phyloP scores from a whole-genome alignment of 208 protist genomes.

The Tritrichomonas musculus region DNA sequence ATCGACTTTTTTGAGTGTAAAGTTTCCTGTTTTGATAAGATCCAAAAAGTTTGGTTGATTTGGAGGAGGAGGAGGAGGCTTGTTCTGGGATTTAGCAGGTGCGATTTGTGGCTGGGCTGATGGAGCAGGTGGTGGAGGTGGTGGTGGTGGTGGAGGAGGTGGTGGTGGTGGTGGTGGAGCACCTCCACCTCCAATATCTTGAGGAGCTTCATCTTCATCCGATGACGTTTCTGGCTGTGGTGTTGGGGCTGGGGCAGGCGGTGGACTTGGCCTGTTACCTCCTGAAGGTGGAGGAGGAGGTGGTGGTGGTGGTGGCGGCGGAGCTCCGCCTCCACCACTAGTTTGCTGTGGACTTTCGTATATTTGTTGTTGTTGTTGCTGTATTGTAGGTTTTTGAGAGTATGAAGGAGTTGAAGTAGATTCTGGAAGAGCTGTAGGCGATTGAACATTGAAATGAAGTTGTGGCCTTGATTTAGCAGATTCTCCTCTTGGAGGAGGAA shows the following conservation, averaged over 20 bases:
- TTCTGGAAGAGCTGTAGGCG: not conserved
- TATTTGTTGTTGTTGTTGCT: not conserved
- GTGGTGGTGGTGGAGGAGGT: not conserved
- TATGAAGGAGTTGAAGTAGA: not conserved
- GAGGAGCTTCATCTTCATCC: not conserved
- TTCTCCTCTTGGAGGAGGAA: not conserved
- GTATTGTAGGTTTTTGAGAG: not conserved
- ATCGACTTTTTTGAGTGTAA: not conserved
- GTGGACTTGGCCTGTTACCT: not conserved
- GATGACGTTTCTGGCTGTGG: not conserved
- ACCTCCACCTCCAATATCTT: too few species aligned
- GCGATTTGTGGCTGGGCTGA: not conserved
- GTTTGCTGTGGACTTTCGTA: not conserved
- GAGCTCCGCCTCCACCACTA: not conserved
- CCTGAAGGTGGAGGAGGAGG: not conserved
- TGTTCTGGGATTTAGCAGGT: not conserved
- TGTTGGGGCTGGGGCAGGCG: not conserved
- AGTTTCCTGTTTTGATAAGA: not conserved
- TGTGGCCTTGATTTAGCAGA: not conserved
- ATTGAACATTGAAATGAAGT: not conserved
- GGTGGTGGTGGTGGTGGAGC: too few species aligned
- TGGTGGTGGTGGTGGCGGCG: not conserved
- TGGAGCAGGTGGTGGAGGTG: not conserved
- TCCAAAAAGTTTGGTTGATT: not conserved
- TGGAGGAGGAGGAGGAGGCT: not conserved